These are phyloP conservation scores for Globisporangium middletonii DNA, from an alignment of 352 stramenopile genomes.

Conservation along the genomic window DNA sequence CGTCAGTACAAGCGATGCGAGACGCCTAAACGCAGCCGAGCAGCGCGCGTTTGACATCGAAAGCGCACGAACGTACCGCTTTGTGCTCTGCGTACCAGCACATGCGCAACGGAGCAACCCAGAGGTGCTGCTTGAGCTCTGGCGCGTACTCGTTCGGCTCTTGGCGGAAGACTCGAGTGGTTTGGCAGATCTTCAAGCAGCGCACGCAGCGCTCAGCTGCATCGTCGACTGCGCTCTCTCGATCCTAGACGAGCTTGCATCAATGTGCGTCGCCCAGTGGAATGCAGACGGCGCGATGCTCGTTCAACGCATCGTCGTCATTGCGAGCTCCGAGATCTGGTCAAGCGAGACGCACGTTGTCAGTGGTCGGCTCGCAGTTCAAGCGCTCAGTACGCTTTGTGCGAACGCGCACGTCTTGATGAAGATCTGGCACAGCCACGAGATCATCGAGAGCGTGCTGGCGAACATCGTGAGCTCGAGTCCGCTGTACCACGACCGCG, in stretches of 20 bases:
- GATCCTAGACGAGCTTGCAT: not conserved
- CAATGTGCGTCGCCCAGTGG: not conserved
- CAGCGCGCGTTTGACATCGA: not conserved
- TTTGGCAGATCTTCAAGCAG: not conserved
- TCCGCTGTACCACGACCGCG: slow-evolving; percentile 3
- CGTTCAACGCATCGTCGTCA: not conserved
- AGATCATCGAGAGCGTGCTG: not conserved
- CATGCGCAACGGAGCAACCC: not conserved
- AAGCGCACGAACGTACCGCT: slow-evolving; percentile 1
- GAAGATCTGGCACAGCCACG: not conserved
- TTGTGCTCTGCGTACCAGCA: not conserved
- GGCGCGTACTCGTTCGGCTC: slow-evolving; percentile 2
- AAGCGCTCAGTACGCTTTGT: slow-evolving; percentile 1
- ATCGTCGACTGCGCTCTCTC: not conserved
- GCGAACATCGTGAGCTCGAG: not conserved
- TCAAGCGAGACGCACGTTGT: not conserved
- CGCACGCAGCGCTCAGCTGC: not conserved
- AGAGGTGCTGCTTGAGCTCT: not conserved
- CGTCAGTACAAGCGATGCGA: not conserved
- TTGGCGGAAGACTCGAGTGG: not conserved
- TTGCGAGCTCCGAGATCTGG: not conserved
- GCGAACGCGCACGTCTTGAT: not conserved
- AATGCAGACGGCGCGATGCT: not conserved
- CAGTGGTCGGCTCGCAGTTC: not conserved
- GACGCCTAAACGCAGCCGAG: not conserved